Percentiles rank a stretch among this genome's conserved stretches.
Evolutionary conservation across 345 rosid species (phyloP).

Genomic region (Lepidium aucheri): DNA sequence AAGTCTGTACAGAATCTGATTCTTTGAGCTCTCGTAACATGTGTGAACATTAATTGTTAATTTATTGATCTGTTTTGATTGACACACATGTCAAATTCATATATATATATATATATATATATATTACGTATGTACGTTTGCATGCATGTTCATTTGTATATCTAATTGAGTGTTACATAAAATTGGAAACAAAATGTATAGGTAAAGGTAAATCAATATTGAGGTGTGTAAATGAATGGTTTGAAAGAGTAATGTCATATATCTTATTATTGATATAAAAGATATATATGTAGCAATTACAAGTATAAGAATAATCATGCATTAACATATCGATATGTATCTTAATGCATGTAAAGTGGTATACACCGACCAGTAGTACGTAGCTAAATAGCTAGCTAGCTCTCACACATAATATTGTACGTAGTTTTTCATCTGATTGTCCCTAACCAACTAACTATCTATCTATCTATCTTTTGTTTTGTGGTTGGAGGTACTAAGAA

Average conservation of each 20-base stretch:
- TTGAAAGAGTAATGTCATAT: too few relatives aligned
- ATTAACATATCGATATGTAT: too few relatives aligned
- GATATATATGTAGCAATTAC: too few relatives aligned
- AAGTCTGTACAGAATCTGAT: neutral
- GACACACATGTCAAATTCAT: neutral
- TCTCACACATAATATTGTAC: neutral
- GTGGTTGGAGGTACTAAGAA: slow-evolving; percentile 22
- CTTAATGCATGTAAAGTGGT: neutral
- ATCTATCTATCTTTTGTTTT: neutral
- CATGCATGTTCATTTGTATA: neutral
- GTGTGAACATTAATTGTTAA: too few relatives aligned
- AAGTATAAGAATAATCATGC: too few relatives aligned
- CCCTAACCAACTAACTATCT: slow-evolving; percentile 23
- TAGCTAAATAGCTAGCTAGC: neutral
- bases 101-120: too few relatives aligned
- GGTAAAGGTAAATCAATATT: too few relatives aligned
- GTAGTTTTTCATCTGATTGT: slow-evolving; percentile 8
- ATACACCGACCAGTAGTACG: neutral
- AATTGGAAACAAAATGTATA: neutral
- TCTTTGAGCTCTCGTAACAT: neutral
- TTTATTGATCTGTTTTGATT: neutral
- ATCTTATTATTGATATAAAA: too few relatives aligned
- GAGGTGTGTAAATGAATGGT: too few relatives aligned
- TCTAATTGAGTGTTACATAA: neutral
- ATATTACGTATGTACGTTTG: neutral